Percentiles rank a stretch among this genome's conserved stretches.
These are phyloP conservation scores for Trypanosoma mega DNA, from an alignment of 208 protist species.

Conservation along the genomic window DNA sequence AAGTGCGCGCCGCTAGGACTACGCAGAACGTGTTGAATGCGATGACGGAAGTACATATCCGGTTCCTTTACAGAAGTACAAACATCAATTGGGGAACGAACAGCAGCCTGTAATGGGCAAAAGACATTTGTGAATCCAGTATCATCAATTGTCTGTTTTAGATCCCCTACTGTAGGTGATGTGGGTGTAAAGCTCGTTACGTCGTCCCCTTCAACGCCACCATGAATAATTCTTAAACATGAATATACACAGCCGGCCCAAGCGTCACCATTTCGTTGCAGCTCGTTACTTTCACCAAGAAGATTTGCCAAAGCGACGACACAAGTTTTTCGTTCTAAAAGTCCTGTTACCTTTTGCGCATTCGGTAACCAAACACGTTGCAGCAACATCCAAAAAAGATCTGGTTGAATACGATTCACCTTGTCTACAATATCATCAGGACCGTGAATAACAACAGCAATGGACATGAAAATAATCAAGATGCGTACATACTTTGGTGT, in stretches of 20 bases:
- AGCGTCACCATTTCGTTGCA: slow-evolving; percentile 55
- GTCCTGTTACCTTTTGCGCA: slow-evolving; percentile 84
- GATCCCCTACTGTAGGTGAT: slow-evolving; percentile 32
- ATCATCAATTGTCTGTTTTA: slow-evolving; percentile 31
- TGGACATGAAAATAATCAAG: slow-evolving; percentile 86
- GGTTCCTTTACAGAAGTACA: slow-evolving; percentile 64
- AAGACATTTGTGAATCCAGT: slow-evolving; percentile 62
- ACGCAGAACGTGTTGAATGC: slow-evolving; percentile 49
- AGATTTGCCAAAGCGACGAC: slow-evolving; percentile 75
- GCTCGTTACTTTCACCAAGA: slow-evolving; percentile 53
- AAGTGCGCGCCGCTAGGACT: slow-evolving; percentile 40
- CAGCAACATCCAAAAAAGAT: slow-evolving; percentile 82
- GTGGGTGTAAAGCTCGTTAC: slow-evolving; percentile 66
- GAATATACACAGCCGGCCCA: slow-evolving; percentile 67
- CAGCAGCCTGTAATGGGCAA: slow-evolving; percentile 75
- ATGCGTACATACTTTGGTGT: slow-evolving; percentile 92
- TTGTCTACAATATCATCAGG: slow-evolving; percentile 54
- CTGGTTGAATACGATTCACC: slow-evolving; percentile 66
- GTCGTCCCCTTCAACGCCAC: slow-evolving; percentile 72
- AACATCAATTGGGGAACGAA: slow-evolving; percentile 59
- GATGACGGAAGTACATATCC: slow-evolving; percentile 57
- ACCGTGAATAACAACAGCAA: slow-evolving; percentile 61
- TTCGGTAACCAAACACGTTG: slow-evolving; percentile 74
- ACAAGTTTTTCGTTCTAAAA: slow-evolving; percentile 81
- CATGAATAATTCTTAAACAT: slow-evolving; percentile 78